Evolutionary conservation across 2,329 filamentous ascomycete species (phyloP).

Genomic region (Tetracladium maxilliforme): DNA sequence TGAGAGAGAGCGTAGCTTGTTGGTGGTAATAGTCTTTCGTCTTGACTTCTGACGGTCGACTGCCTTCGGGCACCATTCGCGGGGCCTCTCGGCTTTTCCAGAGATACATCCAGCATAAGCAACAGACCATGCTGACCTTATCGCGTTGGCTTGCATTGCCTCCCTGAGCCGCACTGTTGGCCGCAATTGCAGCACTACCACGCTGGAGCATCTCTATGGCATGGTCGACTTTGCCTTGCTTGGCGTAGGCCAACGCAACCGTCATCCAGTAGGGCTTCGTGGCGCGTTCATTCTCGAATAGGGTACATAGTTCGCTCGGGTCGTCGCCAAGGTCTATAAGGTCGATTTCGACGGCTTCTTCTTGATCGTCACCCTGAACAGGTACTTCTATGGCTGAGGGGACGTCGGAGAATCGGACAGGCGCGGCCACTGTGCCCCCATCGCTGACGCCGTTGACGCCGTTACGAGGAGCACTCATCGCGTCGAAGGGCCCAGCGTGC

Average conservation of each 20-base stretch:
- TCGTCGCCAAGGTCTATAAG: slow-evolving; percentile 85
- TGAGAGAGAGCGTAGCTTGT: slow-evolving; percentile 77
- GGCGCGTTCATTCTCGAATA: slow-evolving; percentile 88
- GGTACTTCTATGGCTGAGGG: slow-evolving; percentile 52
- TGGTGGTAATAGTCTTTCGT: slow-evolving; percentile 92
- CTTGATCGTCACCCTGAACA: slow-evolving; percentile 43
- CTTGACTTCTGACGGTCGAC: slow-evolving; percentile 55
- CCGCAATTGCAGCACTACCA: slow-evolving; percentile 44
- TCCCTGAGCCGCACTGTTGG: slow-evolving; percentile 8
- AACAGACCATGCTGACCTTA: slow-evolving; percentile 49
- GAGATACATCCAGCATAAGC: slow-evolving; percentile 57
- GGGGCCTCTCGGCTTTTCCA: slow-evolving; percentile 57
- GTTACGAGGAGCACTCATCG: too few species aligned
- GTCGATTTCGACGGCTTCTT: slow-evolving; percentile 77
- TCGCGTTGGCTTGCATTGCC: slow-evolving; percentile 43
- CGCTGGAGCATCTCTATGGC: slow-evolving; percentile 58
- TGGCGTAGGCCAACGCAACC: slow-evolving; percentile 92
- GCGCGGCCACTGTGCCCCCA: too few species aligned
- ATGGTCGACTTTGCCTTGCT: slow-evolving; percentile 85
- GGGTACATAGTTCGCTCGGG: slow-evolving; percentile 83
- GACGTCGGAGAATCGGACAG: slow-evolving; percentile 51
- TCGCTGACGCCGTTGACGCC: too few species aligned
- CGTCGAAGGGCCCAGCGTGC: too few species aligned
- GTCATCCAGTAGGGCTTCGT: slow-evolving; percentile 94
- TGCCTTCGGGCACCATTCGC: slow-evolving; percentile 47